Percentiles rank a stretch among this genome's conserved stretches.
These are phyloP conservation scores for Apostasia ramifera DNA, from an alignment of 106 monocot genomes.

Conservation along the genomic window DNA sequence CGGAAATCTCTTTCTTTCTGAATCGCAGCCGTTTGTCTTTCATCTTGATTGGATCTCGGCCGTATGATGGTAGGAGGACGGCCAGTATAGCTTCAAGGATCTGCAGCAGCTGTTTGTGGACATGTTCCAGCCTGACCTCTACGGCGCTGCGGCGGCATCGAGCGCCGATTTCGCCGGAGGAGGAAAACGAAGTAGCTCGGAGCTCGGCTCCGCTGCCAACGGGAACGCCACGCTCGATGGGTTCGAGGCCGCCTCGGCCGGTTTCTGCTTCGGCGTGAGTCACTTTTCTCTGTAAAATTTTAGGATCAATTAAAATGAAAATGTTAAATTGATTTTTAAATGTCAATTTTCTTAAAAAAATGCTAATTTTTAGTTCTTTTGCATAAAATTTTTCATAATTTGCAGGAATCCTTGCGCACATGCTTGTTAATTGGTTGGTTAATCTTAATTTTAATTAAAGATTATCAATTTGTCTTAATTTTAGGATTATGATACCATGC, in stretches of 20 bases:
- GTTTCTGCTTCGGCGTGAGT: slow-evolving; percentile 69
- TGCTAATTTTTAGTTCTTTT: too few species aligned
- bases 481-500: too few species aligned
- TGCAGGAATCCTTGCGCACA: too few species aligned
- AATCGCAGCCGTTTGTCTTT: neutral
- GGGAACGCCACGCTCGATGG: slow-evolving; percentile 16
- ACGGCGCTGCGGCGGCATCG: slow-evolving; percentile 5
- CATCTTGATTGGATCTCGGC: neutral
- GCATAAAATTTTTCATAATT: too few species aligned
- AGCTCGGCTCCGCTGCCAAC: slow-evolving; percentile 13
- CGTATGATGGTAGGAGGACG: slow-evolving; percentile 20
- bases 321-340: too few species aligned
- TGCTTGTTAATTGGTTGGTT: too few species aligned
- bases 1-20: neutral
- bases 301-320: too few species aligned
- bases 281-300: too few species aligned
- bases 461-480: too few species aligned
- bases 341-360: too few species aligned
- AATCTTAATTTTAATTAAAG: too few species aligned
- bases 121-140: slow-evolving; percentile 61
- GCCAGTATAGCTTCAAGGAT: slow-evolving; percentile 67
- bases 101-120: slow-evolving; percentile 76
- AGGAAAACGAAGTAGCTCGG: slow-evolving; percentile 34
- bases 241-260: neutral
- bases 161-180: neutral